Base-by-base conservation (phyloP, 2,329 filamentous ascomycete genomes). In the Colletotrichum tropicicola region DNA sequence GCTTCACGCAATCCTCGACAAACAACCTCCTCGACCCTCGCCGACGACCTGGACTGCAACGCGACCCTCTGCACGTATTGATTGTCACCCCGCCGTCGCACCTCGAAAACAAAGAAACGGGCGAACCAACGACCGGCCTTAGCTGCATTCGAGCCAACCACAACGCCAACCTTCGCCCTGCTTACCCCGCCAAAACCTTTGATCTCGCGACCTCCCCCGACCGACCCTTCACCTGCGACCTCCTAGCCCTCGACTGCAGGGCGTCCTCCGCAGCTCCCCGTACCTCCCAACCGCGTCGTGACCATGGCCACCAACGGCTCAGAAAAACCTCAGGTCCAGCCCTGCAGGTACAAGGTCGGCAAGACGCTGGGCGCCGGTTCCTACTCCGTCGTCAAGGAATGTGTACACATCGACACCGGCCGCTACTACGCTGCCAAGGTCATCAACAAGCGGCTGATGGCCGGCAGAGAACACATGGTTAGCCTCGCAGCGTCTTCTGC, bases 381-480 rank as follows among this genome's bases (percentile, higher is more conserved):
- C 61, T 99, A 99, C 81, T 98, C 94, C 37, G 96, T 98, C 52
- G 96, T 99, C 68, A 98, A 98, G 79, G 96, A 99, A 82, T 99
- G 96, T 77, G 94, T 98, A 27, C 96, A 99, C 78, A 98, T 98
- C 74, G 95, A 98, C 72, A 98, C 96, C 0, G 95, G 95, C 47
- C 90, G 94, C 70, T 98, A 98, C 80, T 99, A 98, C 89, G 96
- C 96, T 27, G 95, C 96, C 67, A 99, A 99, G 79, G 96, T 99
- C 68, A 99, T 99, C 80, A 99, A 99, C 83, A 99, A 99, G 86
- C 87, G 95, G 62, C 84, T 99, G 70, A 99, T 99, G 96, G 92
- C 94, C 6, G 96, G 96, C 32, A 88, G 96, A 71, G 96, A 99
- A 81, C 96, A 98, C 79, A 99, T 99, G 96, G 96, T 98, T 75